These are phyloP conservation scores for Nannizzia gypsea DNA, from an alignment of 2,329 filamentous ascomycete species.

Conservation along the genomic window DNA sequence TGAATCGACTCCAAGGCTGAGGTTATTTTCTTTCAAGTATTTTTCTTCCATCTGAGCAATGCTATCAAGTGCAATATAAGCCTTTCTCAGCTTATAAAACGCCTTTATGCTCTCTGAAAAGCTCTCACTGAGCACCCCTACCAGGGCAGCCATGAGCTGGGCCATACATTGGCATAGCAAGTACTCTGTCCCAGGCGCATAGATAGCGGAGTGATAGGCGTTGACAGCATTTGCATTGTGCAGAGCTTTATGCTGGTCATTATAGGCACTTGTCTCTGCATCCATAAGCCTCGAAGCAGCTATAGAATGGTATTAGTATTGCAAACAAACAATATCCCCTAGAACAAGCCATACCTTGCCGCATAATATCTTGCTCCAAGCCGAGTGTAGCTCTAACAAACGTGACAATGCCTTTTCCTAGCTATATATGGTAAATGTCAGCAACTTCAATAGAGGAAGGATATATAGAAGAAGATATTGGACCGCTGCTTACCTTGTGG, in stretches of 20 bases:
- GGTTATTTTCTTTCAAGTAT: conserved; percentile 30
- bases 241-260: conserved; percentile 64
- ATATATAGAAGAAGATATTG: not conserved
- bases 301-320: conserved; percentile 17
- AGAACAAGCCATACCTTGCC: conserved; percentile 43
- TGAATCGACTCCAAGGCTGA: not conserved
- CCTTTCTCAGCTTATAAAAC: conserved; percentile 86
- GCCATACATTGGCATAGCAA: conserved; percentile 72
- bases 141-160: conserved; percentile 78
- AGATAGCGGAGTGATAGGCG: conserved; percentile 51
- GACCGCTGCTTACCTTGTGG: conserved; percentile 49
- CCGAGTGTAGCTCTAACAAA: conserved; percentile 81
- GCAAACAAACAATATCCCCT: not conserved
- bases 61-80: conserved; percentile 67
- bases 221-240: conserved; percentile 44
- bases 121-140: conserved; percentile 83
- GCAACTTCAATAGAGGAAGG: not conserved
- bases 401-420: conserved; percentile 67
- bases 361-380: conserved; percentile 86
- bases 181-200: conserved; percentile 76
- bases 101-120: conserved; percentile 81
- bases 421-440: conserved; percentile 29
- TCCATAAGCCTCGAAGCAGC: conserved; percentile 59
- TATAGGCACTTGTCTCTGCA: conserved; percentile 64
- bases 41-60: conserved; percentile 65